Evolutionary conservation across 1,284 basidiomycete species (phyloP), one percentile per base, ranked within the genome.

Genomic region (Ustilago lituana): DNA sequence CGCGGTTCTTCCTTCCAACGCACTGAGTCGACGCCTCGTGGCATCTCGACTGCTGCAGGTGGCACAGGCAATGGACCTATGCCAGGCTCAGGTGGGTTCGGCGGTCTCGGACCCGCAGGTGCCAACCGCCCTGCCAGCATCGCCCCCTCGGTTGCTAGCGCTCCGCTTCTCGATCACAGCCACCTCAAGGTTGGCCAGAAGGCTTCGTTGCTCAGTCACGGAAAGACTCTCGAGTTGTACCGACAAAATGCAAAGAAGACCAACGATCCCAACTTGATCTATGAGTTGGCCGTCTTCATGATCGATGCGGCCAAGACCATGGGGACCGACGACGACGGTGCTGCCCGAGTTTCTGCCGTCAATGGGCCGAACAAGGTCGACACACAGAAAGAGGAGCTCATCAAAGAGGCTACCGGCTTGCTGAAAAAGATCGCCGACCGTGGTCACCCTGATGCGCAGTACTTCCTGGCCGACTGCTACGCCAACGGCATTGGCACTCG

Each of bases 211-310:
- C 89, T 98, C 63, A 93, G 92, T 1, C 92, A 97, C 83, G 92
- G 93, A 83, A 92, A 92, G 73, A 98, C 95, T 3, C 89, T 98
- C 61, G 93, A 97, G 83, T 89, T 96, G 57, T 98, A 98, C 85
- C 91, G 96, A 38, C 88, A 91, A 43, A 98, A 98, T 82, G 95
- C 95, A 23, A 97, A 96, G 85, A 98, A 98, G 85, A 96, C 94
- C 0, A 94, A 97, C 85, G 94, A 98, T 83, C 94, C 95, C 0
- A 92, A 96, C 81, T 86, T 97, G 59, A 95, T 95, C 82, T 98
- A 95, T 85, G 95, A 98, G 83, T 95, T 98, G 76, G 93, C 94
- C 48, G 93, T 95, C 14, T 98, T 98, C 85, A 94, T 97, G 91
- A 90, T 98, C 77, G 96, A 98, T 81, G 92, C 94, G 31, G 74